Percentiles rank a stretch among this genome's conserved stretches.
These are phyloP conservation scores for Podila horticola DNA, from an alignment of 192 early-diverging fungal species.

Conservation along the genomic window DNA sequence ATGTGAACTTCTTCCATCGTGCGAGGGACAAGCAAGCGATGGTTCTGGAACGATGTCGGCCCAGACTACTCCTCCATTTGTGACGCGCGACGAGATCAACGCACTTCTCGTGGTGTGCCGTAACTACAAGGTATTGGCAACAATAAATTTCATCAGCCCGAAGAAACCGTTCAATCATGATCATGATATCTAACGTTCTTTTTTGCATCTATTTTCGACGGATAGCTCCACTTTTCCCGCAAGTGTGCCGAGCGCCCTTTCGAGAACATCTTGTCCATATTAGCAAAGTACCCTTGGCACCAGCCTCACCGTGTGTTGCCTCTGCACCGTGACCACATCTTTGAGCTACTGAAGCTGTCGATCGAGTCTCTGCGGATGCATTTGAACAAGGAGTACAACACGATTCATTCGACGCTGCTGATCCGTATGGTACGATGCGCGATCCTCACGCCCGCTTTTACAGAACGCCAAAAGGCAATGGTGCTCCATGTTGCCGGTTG, in stretches of 20 bases:
- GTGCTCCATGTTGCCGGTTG: conserved; percentile 57
- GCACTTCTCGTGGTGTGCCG: conserved; percentile 73
- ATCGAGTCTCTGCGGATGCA: conserved; percentile 71
- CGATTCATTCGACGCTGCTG: conserved; percentile 65
- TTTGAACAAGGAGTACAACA: conserved; percentile 64
- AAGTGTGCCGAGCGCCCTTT: conserved; percentile 81
- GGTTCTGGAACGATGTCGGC: not conserved
- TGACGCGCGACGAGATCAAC: conserved; percentile 80
- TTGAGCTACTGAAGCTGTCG: conserved; percentile 56
- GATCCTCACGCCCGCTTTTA: conserved; percentile 77
- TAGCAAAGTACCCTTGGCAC: conserved; percentile 82
- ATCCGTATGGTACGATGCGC: conserved; percentile 68
- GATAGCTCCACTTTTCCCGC: conserved; percentile 76
- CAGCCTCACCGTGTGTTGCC: conserved; percentile 65
- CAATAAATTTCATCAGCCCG: not conserved
- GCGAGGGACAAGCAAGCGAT: not conserved
- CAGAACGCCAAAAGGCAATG: conserved; percentile 77
- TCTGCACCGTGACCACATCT: conserved; percentile 80
- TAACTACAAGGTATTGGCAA: conserved; percentile 73
- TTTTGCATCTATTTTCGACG: not conserved
- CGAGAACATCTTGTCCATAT: conserved; percentile 78
- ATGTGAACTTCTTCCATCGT: not conserved
- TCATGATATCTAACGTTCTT: not conserved
- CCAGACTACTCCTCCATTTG: conserved; percentile 42
- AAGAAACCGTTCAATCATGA: too few relatives aligned